Base-by-base conservation (phyloP, 2,329 filamentous ascomycete species). In the Penicillium griseofulvum region DNA sequence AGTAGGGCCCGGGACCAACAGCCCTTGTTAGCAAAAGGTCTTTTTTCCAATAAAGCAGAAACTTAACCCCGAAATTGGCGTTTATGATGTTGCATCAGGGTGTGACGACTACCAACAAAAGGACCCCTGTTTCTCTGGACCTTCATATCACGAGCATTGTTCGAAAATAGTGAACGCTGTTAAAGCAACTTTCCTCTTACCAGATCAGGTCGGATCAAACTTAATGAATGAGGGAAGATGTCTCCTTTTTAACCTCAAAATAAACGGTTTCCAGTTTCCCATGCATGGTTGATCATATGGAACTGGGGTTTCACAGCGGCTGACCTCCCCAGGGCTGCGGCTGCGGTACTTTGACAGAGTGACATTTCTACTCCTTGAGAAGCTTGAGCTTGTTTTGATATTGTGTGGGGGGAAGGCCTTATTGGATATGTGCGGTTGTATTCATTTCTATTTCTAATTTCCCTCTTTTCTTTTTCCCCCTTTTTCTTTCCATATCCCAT, bases 241-340 rank as follows among this genome's bases (percentile, higher is more conserved):
- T n/a, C 33, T 51, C 49, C 58, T 51, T 57, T 53, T 55, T 43
- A 44, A 57, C 47, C 34, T 39, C 34, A 28, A 17, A 34, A 28
- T 44, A 31, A 31, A 29, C 22, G 42, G 49, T 55, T 55, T 49
- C 51, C 54, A 54, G 55, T 47, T 50, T 59, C 60, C 59, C 60
- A 67, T 68, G 66, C 66, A 56, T 61, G 64, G 65, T 67, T 66
- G 67, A 71, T 71, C 70, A 71, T 67, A 71, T 64, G 68, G 55
- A 65, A 64, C 59, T 64, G 57, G 66, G 63, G 70, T 72, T 70
- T 67, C 70, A 72, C 70, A 71, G 68, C 68, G 69, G 70, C 70
- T 72, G 68, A 71, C 66, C 64, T 66, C 57, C n/a, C n/a, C n/a
- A n/a, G n/a, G n/a, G n/a, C n/a, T 66, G 63, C 66, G 67, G 64